These are phyloP conservation scores for Blepharisma undulans DNA, from an alignment of 169 alveolate species.

Conservation along the genomic window DNA sequence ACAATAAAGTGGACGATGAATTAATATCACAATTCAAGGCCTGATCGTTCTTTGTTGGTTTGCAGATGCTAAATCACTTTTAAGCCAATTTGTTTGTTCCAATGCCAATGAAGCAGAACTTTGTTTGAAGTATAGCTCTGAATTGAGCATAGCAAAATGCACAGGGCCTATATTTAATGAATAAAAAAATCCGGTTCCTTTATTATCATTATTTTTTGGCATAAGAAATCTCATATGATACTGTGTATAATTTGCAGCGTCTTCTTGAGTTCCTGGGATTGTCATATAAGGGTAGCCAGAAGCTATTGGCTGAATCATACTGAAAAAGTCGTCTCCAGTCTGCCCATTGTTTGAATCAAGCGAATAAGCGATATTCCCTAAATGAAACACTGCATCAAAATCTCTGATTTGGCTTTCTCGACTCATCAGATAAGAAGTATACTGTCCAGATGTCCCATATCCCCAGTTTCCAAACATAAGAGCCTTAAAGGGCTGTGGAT, in stretches of 20 bases:
- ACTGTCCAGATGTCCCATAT: not conserved
- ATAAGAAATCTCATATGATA: not conserved
- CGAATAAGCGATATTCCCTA: constrained; percentile 26
- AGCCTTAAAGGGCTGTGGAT: not conserved
- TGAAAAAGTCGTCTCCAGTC: constrained; percentile 1
- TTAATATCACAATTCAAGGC: constrained; percentile 8
- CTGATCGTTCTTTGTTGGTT: constrained; percentile 1
- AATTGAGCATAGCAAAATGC: not conserved
- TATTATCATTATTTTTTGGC: constrained; percentile 19
- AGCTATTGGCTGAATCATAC: constrained; percentile 35
- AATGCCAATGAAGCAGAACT: not conserved
- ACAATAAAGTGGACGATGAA: not conserved
- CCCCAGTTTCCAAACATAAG: constrained; percentile 30
- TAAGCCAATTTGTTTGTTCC: not conserved
- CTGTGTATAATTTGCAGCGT: not conserved
- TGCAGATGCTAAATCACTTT: not conserved
- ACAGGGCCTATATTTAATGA: constrained; percentile 36
- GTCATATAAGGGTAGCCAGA: constrained; percentile 33
- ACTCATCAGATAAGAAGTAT: not conserved
- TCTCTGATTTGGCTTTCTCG: not conserved
- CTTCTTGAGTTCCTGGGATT: constrained; percentile 41
- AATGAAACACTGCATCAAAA: not conserved
- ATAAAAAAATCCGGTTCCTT: constrained; percentile 28
- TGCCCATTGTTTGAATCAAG: not conserved
- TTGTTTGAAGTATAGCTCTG: not conserved